Percentiles rank a stretch among this genome's conserved stretches.
Evolutionary conservation across 768 basidiomycete species (phyloP).

Genomic region (Phlegmacium glaucopus): DNA sequence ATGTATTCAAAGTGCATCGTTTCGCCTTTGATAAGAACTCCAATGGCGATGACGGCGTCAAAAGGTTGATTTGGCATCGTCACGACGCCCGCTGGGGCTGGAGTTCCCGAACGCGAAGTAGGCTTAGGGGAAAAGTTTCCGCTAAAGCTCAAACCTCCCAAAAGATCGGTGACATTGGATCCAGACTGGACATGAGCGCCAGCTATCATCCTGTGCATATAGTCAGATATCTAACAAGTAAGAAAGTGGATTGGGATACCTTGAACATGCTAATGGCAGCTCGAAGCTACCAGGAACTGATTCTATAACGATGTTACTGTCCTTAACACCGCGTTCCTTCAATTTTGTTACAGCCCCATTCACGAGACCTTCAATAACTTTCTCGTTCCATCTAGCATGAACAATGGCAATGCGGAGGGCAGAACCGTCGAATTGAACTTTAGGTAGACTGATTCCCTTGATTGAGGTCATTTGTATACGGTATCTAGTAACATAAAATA

Average conservation of each 20-base stretch:
- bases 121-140: conserved; percentile 26
- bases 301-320: conserved; percentile 86
- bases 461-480: conserved; percentile 62
- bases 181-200: conserved; percentile 82
- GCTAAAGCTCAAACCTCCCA: conserved; percentile 57
- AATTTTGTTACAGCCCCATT: conserved; percentile 77
- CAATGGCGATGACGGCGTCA: conserved; percentile 95
- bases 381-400: conserved; percentile 94
- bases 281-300: conserved; percentile 96
- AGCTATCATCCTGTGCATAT: conserved; percentile 69
- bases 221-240: conserved; percentile 8
- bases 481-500: no score
- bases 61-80: conserved; percentile 63
- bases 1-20: conserved; percentile 99
- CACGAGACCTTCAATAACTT: conserved; percentile 82
- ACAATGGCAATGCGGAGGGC: conserved; percentile 85
- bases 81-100: conserved; percentile 37
- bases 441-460: conserved; percentile 71
- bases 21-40: conserved; percentile 94
- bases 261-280: conserved; percentile 82
- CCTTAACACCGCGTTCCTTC: conserved; percentile 82
- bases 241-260: conserved; percentile 44
- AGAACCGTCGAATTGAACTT: conserved; percentile 73
- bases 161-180: conserved; percentile 76
- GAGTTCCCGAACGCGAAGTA: conserved; percentile 50